Conservation (phyloP, 1,284 basidiomycete genomes). For the Ceratobasidium sp. region DNA sequence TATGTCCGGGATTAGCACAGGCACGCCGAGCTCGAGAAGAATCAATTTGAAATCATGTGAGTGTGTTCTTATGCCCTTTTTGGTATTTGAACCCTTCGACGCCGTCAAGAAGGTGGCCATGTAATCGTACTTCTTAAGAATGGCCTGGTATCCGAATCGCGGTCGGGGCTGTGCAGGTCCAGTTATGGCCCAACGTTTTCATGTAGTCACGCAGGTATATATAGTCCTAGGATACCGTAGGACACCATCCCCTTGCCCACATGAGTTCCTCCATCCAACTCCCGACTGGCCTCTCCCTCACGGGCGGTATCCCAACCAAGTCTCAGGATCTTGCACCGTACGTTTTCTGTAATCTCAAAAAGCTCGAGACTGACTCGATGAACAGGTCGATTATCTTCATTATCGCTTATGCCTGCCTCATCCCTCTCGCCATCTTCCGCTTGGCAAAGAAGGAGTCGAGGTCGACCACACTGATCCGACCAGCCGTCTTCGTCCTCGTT, state of each 20-base stretch:
- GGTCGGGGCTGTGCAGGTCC: not conserved
- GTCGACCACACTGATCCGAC: slow-evolving; percentile 48
- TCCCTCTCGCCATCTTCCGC: slow-evolving; percentile 48
- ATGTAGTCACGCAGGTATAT: not conserved
- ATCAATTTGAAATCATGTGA: too few species aligned
- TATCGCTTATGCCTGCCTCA: slow-evolving; percentile 21
- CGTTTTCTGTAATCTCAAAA: not conserved
- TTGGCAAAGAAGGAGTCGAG: slow-evolving; percentile 37
- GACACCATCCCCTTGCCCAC: not conserved
- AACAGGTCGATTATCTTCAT: slow-evolving; percentile 35
- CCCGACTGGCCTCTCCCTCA: slow-evolving; percentile 23
- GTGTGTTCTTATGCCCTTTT: too few species aligned
- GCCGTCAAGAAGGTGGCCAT: too few species aligned
- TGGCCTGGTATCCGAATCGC: too few species aligned
- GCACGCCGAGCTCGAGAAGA: not conserved
- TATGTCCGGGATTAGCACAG: not conserved
- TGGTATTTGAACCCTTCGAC: too few species aligned
- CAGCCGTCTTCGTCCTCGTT: slow-evolving; percentile 46
- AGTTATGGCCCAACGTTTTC: too few species aligned
- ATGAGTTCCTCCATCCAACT: slow-evolving; percentile 6
- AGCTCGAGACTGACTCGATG: not conserved
- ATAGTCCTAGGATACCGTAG: not conserved
- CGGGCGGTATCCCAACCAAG: slow-evolving; percentile 37
- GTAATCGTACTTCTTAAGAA: too few species aligned
- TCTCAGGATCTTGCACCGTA: slow-evolving; percentile 39